Evolutionary conservation across 2,329 filamentous ascomycete species (phyloP).

Genomic region (Escovopsis sp.): DNA sequence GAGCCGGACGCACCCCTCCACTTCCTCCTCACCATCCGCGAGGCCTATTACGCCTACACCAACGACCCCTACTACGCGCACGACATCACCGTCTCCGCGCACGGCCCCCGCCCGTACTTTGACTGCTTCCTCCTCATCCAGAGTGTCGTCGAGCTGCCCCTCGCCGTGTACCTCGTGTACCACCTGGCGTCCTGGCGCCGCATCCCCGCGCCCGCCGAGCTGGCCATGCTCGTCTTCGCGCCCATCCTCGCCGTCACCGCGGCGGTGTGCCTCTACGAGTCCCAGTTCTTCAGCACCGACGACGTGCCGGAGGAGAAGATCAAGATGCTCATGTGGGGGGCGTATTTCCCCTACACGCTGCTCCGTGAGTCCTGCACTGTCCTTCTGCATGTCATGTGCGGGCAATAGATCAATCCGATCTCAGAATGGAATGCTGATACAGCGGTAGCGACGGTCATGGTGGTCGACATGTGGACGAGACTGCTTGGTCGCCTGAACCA

Average conservation of each 20-base stretch:
- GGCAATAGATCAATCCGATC: too few relatives aligned
- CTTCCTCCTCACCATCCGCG: constrained; percentile 29
- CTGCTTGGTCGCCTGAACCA: constrained; percentile 28
- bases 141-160: constrained; percentile 34
- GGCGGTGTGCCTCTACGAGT: constrained; percentile 34
- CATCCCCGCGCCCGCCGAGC: constrained; percentile 27
- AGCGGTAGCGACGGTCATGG: constrained; percentile 31
- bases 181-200: constrained; percentile 20
- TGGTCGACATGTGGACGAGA: constrained; percentile 39
- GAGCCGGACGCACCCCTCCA: constrained; percentile 29
- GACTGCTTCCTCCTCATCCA: constrained; percentile 32
- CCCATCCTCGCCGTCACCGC: constrained; percentile 38
- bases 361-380: constrained; percentile 30
- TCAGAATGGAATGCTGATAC: neutral
- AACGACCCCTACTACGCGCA: constrained; percentile 39
- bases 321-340: constrained; percentile 29
- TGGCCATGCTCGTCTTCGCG: constrained; percentile 36
- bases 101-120: constrained; percentile 6
- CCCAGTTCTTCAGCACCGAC: constrained; percentile 31
- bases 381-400: too few relatives aligned
- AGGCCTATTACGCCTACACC: constrained; percentile 31
- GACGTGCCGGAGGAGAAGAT: constrained; percentile 31
- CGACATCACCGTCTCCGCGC: constrained; percentile 24
- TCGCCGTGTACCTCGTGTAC: constrained; percentile 31
- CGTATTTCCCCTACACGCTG: constrained; percentile 37